phyloP scores from a whole-genome alignment of 345 rosid genomes.

The Lepidium sativum region DNA sequence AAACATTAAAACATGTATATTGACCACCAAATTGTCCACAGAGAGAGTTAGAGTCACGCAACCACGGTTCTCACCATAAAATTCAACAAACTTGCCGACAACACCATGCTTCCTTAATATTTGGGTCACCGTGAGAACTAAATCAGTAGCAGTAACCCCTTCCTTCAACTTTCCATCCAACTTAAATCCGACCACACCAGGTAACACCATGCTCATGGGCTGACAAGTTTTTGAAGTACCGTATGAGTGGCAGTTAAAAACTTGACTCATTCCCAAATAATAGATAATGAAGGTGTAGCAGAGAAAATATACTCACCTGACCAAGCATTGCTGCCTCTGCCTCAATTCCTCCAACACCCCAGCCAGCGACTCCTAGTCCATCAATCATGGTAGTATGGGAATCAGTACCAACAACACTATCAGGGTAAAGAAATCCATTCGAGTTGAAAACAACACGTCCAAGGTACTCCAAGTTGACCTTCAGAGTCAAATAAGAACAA shows the following conservation, averaged over 20 bases:
- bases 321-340: constrained; percentile 91
- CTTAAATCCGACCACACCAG: constrained; percentile 84
- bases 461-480: constrained; percentile 90
- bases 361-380: constrained; percentile 87
- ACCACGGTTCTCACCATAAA: constrained; percentile 44
- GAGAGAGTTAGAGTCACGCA: not conserved
- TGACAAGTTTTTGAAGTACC: constrained; percentile 28
- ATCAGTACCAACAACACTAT: constrained; percentile 87
- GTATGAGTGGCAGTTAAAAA: constrained; percentile 10
- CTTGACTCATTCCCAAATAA: not conserved
- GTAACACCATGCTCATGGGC: constrained; percentile 97
- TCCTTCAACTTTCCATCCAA: constrained; percentile 51
- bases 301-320: constrained; percentile 39
- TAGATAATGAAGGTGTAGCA: not conserved
- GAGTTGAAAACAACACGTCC: constrained; percentile 80
- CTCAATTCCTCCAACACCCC: constrained; percentile 97
- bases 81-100: constrained; percentile 91
- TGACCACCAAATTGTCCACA: not conserved
- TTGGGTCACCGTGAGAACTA: constrained; percentile 84
- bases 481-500: constrained; percentile 17
- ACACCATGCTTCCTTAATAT: constrained; percentile 86
- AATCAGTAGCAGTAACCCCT: constrained; percentile 92
- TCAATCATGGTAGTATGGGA: constrained; percentile 94
- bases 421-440: constrained; percentile 67
- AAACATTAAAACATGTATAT: not conserved